Evolutionary conservation across 176 grass and related monocot species (phyloP).

Genomic region (Guadua angustifolia): DNA sequence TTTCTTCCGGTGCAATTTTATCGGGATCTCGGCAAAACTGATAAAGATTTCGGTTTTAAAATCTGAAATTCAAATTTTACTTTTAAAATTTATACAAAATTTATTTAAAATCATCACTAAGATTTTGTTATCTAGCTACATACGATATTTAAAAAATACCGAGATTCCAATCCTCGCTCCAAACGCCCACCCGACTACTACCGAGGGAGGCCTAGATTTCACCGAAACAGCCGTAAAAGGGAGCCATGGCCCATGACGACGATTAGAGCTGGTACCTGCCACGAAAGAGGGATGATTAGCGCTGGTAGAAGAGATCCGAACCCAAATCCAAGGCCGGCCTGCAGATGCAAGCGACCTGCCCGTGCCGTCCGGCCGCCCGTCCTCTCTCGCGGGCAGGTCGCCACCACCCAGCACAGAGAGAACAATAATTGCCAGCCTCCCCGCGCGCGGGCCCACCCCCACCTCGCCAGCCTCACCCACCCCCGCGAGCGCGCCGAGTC

Average conservation of each 20-base stretch:
- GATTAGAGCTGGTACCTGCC: no score
- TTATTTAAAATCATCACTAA: no score
- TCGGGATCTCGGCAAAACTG: no score
- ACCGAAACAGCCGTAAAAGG: not conserved
- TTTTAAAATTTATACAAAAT: no score
- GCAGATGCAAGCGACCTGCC: slow-evolving; percentile 27
- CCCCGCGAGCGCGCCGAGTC: slow-evolving; percentile 13
- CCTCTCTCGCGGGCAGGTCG: slow-evolving; percentile 25
- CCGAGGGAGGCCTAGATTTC: not conserved
- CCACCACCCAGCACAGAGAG: slow-evolving; percentile 29
- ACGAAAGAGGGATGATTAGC: not conserved
- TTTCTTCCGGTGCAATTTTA: no score
- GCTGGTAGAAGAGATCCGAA: not conserved
- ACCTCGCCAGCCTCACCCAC: slow-evolving; percentile 38
- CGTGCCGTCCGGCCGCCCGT: not conserved
- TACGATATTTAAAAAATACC: no score
- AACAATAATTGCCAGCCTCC: slow-evolving; percentile 37
- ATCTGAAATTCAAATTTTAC: no score
- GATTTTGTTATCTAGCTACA: no score
- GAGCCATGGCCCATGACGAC: not conserved
- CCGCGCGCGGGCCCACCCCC: slow-evolving; percentile 38
- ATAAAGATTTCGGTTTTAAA: no score
- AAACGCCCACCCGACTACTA: no score
- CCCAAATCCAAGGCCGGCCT: not conserved
- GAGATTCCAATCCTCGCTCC: no score